phyloP scores from a whole-genome alignment of 2,329 filamentous ascomycete species.

The Calcarisporium arbuscula region DNA sequence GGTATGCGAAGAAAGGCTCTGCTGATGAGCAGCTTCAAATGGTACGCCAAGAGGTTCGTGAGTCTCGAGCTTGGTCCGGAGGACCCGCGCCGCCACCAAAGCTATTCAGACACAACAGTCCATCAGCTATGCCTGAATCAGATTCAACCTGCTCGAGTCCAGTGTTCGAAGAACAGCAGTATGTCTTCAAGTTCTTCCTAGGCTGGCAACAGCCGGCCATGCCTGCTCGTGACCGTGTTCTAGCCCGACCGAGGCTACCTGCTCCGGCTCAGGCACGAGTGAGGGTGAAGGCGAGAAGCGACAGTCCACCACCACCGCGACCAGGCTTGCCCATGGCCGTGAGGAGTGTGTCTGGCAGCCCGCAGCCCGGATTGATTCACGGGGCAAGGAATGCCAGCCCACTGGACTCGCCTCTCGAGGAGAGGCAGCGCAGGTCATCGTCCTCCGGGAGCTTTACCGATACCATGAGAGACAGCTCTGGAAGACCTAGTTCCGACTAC shows the following conservation, averaged over 20 bases:
- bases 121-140: too few relatives aligned
- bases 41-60: constrained; percentile 43
- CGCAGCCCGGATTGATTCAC: constrained; percentile 39
- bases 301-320: constrained; percentile 30
- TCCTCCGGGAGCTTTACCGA: constrained; percentile 7
- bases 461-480: constrained; percentile 1
- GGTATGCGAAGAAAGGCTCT: constrained; percentile 16
- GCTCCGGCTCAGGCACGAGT: constrained; percentile 62
- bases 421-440: constrained; percentile 15
- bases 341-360: constrained; percentile 40
- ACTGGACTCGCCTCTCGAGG: constrained; percentile 24
- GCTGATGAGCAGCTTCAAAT: constrained; percentile 43
- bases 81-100: constrained; percentile 31
- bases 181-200: constrained; percentile 69
- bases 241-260: constrained; percentile 64
- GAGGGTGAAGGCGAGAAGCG: constrained; percentile 30
- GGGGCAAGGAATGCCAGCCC: constrained; percentile 45
- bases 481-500: not conserved
- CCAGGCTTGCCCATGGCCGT: constrained; percentile 36
- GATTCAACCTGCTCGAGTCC: constrained; percentile 51
- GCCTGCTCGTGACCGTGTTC: constrained; percentile 53
- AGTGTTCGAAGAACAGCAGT: constrained; percentile 49
- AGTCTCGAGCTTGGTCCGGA: constrained; percentile 28
- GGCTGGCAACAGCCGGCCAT: constrained; percentile 55
- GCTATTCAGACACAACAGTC: too few relatives aligned